Percentiles rank a stretch among this genome's conserved stretches.
These are phyloP conservation scores for Moesziomyces globuligerus DNA, from an alignment of 1,284 basidiomycete genomes.

Conservation along the genomic window DNA sequence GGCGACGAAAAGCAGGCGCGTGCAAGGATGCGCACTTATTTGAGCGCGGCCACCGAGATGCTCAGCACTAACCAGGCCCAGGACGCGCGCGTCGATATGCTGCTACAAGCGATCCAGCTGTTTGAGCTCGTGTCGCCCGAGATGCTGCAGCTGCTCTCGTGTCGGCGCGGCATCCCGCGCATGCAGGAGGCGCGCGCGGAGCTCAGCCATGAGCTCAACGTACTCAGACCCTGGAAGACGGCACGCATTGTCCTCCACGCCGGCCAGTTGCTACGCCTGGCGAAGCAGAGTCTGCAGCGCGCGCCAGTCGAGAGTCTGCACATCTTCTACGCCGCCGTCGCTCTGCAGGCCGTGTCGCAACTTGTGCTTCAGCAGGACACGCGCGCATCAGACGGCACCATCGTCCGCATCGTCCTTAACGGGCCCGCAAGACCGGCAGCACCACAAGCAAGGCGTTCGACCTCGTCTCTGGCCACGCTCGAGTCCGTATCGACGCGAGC, in stretches of 20 bases:
- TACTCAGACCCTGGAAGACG: constrained; percentile 8
- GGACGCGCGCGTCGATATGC: constrained; percentile 17
- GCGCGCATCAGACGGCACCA: neutral
- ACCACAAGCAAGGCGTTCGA: neutral
- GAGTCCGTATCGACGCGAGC: neutral
- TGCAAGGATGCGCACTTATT: constrained; percentile 5
- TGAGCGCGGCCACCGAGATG: constrained; percentile 12
- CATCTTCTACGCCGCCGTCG: constrained; percentile 22
- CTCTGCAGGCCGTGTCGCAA: constrained; percentile 15
- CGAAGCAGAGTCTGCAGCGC: constrained; percentile 17
- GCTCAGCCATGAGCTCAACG: constrained; percentile 9
- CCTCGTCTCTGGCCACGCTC: neutral
- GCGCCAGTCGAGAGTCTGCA: constrained; percentile 20
- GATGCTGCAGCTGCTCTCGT: constrained; percentile 20
- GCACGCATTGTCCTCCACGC: constrained; percentile 13
- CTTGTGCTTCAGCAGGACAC: constrained; percentile 8
- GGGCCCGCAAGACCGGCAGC: constrained; percentile 2
- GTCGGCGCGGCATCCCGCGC: constrained; percentile 15
- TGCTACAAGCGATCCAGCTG: constrained; percentile 20
- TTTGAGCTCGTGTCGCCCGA: constrained; percentile 19
- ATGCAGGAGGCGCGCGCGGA: constrained; percentile 14
- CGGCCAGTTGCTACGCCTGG: constrained; percentile 15
- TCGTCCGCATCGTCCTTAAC: constrained; percentile 13
- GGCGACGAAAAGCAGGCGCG: constrained; percentile 13
- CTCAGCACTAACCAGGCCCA: constrained; percentile 12